Evolutionary conservation across 1,284 basidiomycete species (phyloP).

Genomic region (Fomitiporia mediterranea): DNA sequence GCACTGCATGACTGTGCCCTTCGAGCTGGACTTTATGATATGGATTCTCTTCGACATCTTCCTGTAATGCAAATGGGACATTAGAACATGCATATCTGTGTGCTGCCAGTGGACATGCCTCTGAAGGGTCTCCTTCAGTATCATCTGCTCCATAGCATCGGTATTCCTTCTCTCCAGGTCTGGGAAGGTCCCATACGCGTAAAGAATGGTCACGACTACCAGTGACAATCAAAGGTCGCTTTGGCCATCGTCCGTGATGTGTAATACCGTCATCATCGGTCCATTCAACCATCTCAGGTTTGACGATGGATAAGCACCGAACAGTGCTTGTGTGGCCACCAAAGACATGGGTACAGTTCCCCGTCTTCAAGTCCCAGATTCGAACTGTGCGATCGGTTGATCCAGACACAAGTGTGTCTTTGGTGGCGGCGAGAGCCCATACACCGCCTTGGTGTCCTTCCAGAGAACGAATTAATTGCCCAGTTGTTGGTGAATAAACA

Average conservation of each 20-base stretch:
- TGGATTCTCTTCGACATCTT: constrained; percentile 84
- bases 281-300: constrained; percentile 76
- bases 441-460: constrained; percentile 93
- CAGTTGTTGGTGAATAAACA: constrained; percentile 81
- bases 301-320: constrained; percentile 84
- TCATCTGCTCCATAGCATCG: constrained; percentile 68
- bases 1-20: constrained; percentile 88
- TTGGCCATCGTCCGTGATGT: constrained; percentile 74
- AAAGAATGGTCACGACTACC: constrained; percentile 89
- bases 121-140: constrained; percentile 59
- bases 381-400: constrained; percentile 93
- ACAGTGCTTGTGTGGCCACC: constrained; percentile 94
- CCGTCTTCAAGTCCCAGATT: constrained; percentile 84
- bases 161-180: constrained; percentile 72
- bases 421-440: constrained; percentile 84
- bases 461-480: constrained; percentile 67
- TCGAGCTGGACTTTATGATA: constrained; percentile 82
- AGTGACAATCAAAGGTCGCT: constrained; percentile 85
- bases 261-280: constrained; percentile 55
- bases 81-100: no score
- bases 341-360: constrained; percentile 84
- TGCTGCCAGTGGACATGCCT: constrained; percentile 40
- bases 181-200: constrained; percentile 86
- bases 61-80: constrained; percentile 28
- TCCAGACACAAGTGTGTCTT: constrained; percentile 87